Base-by-base conservation (phyloP, 805 yeast genomes). In the Metschnikowia kofuensis region DNA sequence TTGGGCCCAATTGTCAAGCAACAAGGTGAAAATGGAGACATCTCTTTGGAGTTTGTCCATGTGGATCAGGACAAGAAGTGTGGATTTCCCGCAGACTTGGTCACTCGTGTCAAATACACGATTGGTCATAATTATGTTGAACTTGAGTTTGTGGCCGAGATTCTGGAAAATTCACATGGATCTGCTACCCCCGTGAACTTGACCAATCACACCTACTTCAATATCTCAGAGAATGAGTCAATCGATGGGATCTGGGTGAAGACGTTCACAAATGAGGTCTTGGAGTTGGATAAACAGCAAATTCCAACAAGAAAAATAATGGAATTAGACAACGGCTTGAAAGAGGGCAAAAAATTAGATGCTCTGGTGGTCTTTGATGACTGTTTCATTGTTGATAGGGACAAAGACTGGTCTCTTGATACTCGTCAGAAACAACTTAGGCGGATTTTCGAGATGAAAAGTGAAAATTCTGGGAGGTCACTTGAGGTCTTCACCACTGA, bases 121-220 rank as follows among this genome's bases (percentile, higher is more conserved):
- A 56, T 81, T 31, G 61, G 57, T 40, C 62, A 64, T 29, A 59
- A 60, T 11, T 59, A 73, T n/a, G 58, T 84, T 49, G 72, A 66
- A 34, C 56, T 80, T 34, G 85, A 81, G 58, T 83, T 74, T 58
- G 70, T 70, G 49, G 74, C 79, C 16, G 56, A 54, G 32, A 54
- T 63, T 16, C 53, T 63, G 9, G 56, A 56, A 5, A 65, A 63
- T 5, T 60, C 66, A 6, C 54, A 61, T 38, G 69, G 62, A n/a
- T 67, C 63, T 21, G 67, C 75, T 41, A 81, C 89, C 5, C 66
- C 76, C 28, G 70, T 83, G 38, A 78, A 79, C 55, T 66, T 84
- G 61, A 81, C 87, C 27, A 84, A 83, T 63, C 89, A 84, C 59
- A 65, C 83, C 4, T 83, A 81, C 65, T 84, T 82, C 73, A 82